Base-by-base conservation (phyloP, 2,329 filamentous ascomycete species). In the Rhexocercosporidium sp. region DNA sequence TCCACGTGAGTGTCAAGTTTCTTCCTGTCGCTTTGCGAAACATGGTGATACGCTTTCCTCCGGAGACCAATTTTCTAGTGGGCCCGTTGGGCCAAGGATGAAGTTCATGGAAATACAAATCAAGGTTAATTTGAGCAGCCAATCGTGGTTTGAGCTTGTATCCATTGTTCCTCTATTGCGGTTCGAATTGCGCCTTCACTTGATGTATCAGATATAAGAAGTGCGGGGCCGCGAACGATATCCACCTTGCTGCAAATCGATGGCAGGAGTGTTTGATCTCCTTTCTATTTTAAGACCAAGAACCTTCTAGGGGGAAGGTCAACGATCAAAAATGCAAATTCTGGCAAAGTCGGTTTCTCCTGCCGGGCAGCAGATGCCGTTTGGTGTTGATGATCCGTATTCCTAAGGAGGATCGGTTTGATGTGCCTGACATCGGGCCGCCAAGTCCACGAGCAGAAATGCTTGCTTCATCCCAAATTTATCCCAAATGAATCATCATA, bases 1-100 rank as follows among this genome's bases (percentile, higher is more conserved):
- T 96, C 72, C 86, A 90, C 81, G 93, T 95, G 86, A 87, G 90
- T 90, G 61, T 53, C 29, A 46, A 62, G 49, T 66, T 69, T 61
- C 56, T 41, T 62, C 2, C 22, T 14, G 44, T 68, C 64, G 61
- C 57, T 64, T 68, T 56, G 29, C 64, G 67, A 68, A 67, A 71
- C 57, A 47, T 47, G 31, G 37, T 65, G 59, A 65, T 49, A 67
- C 63, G 41, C 27, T 37, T 34, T 59, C 49, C 37, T 20, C 54
- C 31, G 54, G 20, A 27, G n/a, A 37, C 29, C 39, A 37, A 37
- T 14, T 39, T 59, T 47, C 37, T 61, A 57, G 57, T 49, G 54
- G 37, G 53, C 57, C 57, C 22, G 49, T 56, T 61, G 39, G 31
- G 41, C 44, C 61, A 57, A 63, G 65, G 53, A 51, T 62, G 39